These are phyloP conservation scores for Gnomoniopsis sp. DNA, from an alignment of 2,329 filamentous ascomycete species.

Conservation along the genomic window DNA sequence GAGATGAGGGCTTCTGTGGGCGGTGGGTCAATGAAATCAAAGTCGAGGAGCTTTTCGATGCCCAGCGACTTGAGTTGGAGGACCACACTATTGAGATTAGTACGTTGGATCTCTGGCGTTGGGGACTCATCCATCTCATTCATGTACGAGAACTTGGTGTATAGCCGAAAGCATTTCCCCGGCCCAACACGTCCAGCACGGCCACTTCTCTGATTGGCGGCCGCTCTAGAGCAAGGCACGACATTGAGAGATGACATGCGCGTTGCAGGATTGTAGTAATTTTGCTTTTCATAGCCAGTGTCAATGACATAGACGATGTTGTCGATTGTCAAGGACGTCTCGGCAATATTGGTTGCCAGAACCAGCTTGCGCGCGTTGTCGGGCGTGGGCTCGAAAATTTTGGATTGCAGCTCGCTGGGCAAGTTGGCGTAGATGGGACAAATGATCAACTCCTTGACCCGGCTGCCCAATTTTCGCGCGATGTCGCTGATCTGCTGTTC, in stretches of 20 bases:
- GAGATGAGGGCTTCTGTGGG: slow-evolving; percentile 86
- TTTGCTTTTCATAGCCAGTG: slow-evolving; percentile 92
- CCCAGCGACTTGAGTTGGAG: slow-evolving; percentile 84
- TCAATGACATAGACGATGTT: slow-evolving; percentile 97
- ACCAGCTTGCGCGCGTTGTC: slow-evolving; percentile 85
- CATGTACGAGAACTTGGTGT: slow-evolving; percentile 90
- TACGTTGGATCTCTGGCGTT: slow-evolving; percentile 88
- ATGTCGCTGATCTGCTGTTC: slow-evolving; percentile 84
- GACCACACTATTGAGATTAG: slow-evolving; percentile 80
- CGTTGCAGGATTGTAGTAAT: slow-evolving; percentile 84
- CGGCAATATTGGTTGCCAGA: slow-evolving; percentile 93
- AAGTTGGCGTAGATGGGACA: slow-evolving; percentile 94
- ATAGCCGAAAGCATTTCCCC: slow-evolving; percentile 89
- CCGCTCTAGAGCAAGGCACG: slow-evolving; percentile 86
- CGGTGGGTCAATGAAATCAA: slow-evolving; percentile 95
- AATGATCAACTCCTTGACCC: slow-evolving; percentile 82
- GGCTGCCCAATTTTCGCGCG: slow-evolving; percentile 77
- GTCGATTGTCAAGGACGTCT: slow-evolving; percentile 93
- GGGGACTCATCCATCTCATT: slow-evolving; percentile 93
- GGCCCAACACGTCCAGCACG: slow-evolving; percentile 89
- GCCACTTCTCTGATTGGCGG: slow-evolving; percentile 88
- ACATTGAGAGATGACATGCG: slow-evolving; percentile 92
- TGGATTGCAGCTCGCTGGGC: slow-evolving; percentile 83
- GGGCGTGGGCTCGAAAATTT: slow-evolving; percentile 93
- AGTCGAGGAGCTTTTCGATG: slow-evolving; percentile 88